Percentiles rank a stretch among this genome's conserved stretches.
phyloP scores from a whole-genome alignment of 179 eudicot genomes.

The Camellia oleifera region DNA sequence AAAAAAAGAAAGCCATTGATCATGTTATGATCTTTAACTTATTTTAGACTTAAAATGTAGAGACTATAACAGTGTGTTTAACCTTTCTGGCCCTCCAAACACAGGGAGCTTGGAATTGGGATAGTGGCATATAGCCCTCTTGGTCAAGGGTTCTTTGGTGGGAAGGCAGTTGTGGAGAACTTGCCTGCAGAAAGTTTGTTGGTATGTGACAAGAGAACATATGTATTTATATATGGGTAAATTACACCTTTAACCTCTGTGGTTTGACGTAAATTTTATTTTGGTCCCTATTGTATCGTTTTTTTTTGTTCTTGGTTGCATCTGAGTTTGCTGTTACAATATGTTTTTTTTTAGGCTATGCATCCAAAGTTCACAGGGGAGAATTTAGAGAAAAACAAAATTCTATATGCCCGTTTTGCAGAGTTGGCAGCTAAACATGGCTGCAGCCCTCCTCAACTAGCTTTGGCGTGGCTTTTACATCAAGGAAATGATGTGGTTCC shows the following conservation, averaged over 20 bases:
- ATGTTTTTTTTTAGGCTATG: too few species aligned
- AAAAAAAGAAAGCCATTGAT: too few species aligned
- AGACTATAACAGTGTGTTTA: background rate
- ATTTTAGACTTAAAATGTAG: background rate
- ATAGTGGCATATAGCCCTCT: slow-evolving; percentile 50
- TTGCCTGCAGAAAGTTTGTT: slow-evolving; percentile 17
- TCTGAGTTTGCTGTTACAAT: too few species aligned
- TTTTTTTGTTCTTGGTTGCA: too few species aligned
- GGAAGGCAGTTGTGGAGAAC: slow-evolving; percentile 28
- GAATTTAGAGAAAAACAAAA: slow-evolving; percentile 29
- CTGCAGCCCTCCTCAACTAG: slow-evolving; percentile 44
- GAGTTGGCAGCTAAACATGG: slow-evolving; percentile 25
- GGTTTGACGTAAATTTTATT: too few species aligned
- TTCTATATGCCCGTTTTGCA: slow-evolving; percentile 11
- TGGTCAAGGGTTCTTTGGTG: slow-evolving; percentile 40
- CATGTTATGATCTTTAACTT: background rate
- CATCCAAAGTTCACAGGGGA: slow-evolving; percentile 29
- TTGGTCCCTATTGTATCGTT: too few species aligned
- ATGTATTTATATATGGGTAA: too few species aligned
- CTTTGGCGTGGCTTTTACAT: slow-evolving; percentile 49
- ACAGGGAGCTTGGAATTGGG: slow-evolving; percentile 39
- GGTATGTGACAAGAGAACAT: background rate
- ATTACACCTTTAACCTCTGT: too few species aligned
- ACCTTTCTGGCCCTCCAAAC: background rate
- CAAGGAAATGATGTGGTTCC: slow-evolving; percentile 40